Conservation (phyloP, 352 stramenopile genomes). For the Blastocystis sp. region DNA sequence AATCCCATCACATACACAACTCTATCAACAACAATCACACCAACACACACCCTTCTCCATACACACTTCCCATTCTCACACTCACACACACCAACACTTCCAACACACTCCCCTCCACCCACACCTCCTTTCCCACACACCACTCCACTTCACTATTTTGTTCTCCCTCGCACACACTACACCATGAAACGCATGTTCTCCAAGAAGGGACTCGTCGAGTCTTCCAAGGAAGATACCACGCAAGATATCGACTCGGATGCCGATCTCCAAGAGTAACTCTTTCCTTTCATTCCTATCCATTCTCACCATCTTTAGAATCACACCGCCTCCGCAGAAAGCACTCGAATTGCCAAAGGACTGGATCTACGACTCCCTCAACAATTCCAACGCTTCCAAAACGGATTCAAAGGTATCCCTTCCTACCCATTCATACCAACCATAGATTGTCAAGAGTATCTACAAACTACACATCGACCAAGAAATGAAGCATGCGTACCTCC, state of each 20-base stretch:
- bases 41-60: too few relatives aligned
- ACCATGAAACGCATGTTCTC: conserved; percentile 54
- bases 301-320: neutral
- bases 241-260: neutral
- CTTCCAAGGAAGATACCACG: conserved; percentile 19
- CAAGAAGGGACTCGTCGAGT: conserved; percentile 39
- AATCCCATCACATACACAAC: too few relatives aligned
- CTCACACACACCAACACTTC: too few relatives aligned
- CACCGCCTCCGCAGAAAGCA: neutral
- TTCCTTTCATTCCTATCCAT: neutral
- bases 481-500: neutral
- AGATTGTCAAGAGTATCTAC: conserved; percentile 29
- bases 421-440: too few relatives aligned
- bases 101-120: too few relatives aligned
- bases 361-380: too few relatives aligned
- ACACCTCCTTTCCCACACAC: too few relatives aligned
- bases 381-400: too few relatives aligned
- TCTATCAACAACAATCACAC: too few relatives aligned
- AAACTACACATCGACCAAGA: conserved; percentile 14
- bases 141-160: too few relatives aligned
- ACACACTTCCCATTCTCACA: too few relatives aligned
- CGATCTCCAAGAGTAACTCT: neutral
- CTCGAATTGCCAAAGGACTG: conserved; percentile 3
- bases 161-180: neutral
- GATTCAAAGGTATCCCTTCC: too few relatives aligned